Conservation (phyloP, 2,329 filamentous ascomycete genomes). For the Ilyonectria sp. region DNA sequence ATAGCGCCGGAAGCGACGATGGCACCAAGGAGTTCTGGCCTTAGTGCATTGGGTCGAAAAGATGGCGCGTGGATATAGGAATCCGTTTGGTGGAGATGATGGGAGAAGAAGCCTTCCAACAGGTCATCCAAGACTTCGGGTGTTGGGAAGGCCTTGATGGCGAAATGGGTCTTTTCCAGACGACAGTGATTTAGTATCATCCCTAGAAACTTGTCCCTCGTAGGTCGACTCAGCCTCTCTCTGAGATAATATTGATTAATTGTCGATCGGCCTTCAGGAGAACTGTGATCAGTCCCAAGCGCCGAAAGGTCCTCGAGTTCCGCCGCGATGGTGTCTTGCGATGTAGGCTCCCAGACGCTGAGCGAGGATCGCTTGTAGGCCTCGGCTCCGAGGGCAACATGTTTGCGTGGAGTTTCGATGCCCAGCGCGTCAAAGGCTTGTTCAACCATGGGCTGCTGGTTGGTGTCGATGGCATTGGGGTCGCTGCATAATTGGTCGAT, state of each 20-base stretch:
- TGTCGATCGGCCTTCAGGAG: conserved; percentile 19
- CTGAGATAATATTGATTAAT: conserved; percentile 14
- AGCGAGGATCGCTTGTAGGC: conserved; percentile 32
- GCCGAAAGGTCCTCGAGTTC: conserved; percentile 31
- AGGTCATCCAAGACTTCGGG: conserved; percentile 30
- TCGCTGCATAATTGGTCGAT: conserved; percentile 28
- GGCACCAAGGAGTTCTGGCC: conserved; percentile 24
- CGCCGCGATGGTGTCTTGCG: conserved; percentile 25
- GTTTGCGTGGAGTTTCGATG: conserved; percentile 6
- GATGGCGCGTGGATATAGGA: conserved; percentile 30
- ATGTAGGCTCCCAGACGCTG: conserved; percentile 31
- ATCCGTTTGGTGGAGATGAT: conserved; percentile 28
- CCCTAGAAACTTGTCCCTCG: conserved; percentile 31
- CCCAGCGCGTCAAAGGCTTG: conserved; percentile 18
- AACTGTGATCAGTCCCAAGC: conserved; percentile 23
- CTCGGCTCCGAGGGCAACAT: conserved; percentile 29
- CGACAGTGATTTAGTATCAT: conserved; percentile 33
- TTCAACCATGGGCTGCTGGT: conserved; percentile 13
- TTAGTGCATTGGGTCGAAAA: conserved; percentile 24
- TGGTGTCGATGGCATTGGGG: conserved; percentile 5
- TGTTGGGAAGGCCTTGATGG: conserved; percentile 32
- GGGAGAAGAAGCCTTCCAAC: conserved; percentile 31
- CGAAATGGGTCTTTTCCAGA: conserved; percentile 26
- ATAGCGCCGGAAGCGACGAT: conserved; percentile 18
- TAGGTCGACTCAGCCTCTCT: conserved; percentile 21